A percentile compares a stretch with the other conserved stretches of the same genome.
Conservation (phyloP, 2,329 filamentous ascomycete species). For the Sporothrix curviconia region DNA sequence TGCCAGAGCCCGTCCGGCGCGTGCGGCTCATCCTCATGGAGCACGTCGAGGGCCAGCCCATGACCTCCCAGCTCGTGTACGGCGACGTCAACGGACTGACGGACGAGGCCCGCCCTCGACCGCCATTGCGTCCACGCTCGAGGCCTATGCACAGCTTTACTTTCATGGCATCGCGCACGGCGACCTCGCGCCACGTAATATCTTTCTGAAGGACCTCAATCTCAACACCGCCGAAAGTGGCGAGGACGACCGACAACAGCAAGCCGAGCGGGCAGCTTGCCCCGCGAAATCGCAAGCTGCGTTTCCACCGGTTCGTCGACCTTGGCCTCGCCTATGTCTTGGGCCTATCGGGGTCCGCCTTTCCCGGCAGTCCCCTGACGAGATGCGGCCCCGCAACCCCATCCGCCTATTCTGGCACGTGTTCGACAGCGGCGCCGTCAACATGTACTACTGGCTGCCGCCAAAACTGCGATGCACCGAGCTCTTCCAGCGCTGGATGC, state of each 20-base stretch:
- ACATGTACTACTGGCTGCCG: slow-evolving; percentile 20
- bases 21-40: slow-evolving; percentile 18
- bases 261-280: no score
- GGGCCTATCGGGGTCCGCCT: neutral
- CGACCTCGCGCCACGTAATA: slow-evolving; percentile 19
- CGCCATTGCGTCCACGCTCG: slow-evolving; percentile 14
- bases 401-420: slow-evolving; percentile 18
- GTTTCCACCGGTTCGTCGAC: slow-evolving; percentile 18
- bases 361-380: neutral
- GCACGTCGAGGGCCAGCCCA: slow-evolving; percentile 2
- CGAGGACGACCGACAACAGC: no score
- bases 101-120: slow-evolving; percentile 6
- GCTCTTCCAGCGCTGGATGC: slow-evolving; percentile 15
- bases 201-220: slow-evolving; percentile 11
- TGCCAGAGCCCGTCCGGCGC: neutral
- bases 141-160: slow-evolving; percentile 16
- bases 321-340: slow-evolving; percentile 17
- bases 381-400: slow-evolving; percentile 16
- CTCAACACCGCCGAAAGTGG: no score
- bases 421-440: slow-evolving; percentile 15
- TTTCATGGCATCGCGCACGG: slow-evolving; percentile 17
- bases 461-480: slow-evolving; percentile 13
- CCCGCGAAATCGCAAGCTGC: neutral
- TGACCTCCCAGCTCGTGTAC: slow-evolving; percentile 15
- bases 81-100: slow-evolving; percentile 13